Evolutionary conservation across 106 monocot species (phyloP), one percentile per base, ranked within the genome.

Genomic region (Phalaenopsis aphrodite): DNA sequence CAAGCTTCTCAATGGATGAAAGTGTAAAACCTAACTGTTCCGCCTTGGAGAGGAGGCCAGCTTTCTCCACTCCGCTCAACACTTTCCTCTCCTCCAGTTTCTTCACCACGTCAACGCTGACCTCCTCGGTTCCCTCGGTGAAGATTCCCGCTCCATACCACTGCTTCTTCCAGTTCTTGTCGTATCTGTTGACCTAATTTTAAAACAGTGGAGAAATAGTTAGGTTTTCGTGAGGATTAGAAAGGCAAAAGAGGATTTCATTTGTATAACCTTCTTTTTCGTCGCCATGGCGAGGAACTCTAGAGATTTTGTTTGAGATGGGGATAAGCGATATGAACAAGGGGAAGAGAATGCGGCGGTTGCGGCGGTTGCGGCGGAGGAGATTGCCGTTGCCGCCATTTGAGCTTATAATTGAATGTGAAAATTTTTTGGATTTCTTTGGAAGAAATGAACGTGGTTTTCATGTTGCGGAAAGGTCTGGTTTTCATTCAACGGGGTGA

Each of bases 141-240:
- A 98, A 98, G 71, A 94, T 71, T 9, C 96, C 97, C 69, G 94
- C 86, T 1, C 97, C 97, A 80, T 84, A 98, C 97, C 97, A 98
- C 80, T 92, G 79, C 89, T 98, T 98, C 81, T 84, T 72, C 97
- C 97, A 98, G 49, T 47, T 79, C 1, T 75, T 42, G 81, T 98
- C 97, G 79, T 89, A 94, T 42, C 85, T 87, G 86, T 98, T 94
- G 77, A 97, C 96, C 87, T 94, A 75, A 17, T 23, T 9, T 10
- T 2, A 52, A 55, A 16, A 23, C 36, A 55, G 6, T 23, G 55
- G 16, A 49, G 30, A 55, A 30, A 48, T 3, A 30, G 30, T 77
- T 5, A 18, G 36, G 49, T 47, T 45, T 69, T 52, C 2, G 21
- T n/a, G 49, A n/a, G 4, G 17, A 18, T 14, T 37, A 3, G 23